Evolutionary conservation across 768 basidiomycete species (phyloP), one percentile per base, ranked within the genome.

Genomic region (Saitozyma sp.): DNA sequence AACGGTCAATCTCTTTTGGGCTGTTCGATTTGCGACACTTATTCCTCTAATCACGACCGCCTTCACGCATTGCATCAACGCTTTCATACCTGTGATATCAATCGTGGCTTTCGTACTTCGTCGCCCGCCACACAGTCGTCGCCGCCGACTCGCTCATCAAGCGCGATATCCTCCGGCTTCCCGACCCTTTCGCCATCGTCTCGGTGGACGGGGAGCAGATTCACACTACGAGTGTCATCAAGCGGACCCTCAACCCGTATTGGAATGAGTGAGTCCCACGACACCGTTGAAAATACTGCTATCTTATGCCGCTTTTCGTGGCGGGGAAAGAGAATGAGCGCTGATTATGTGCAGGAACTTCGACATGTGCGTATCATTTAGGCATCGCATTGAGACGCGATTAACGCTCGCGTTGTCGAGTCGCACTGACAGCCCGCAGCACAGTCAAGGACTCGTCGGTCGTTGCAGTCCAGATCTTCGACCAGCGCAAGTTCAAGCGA

Each of bases 201-300:
- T 97, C 95, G 19, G 93, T 98, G 49, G 96, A 99, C 70, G 92
- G 92, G 4, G 93, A 96, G 79, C 94, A 97, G 80, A 98, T 94
- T 0, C 89, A 92, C 69, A 95, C 95, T 0, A 98, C 94, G 14
- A 91, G 90, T 59, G 95, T 95, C 40, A 96, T 98, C 75, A 97
- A 92, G 84, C 94, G 91, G 67, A 79, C 78, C 50, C 61, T 79
- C 42, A 79, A 79, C 68, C 78, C 78, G 16, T 79, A 79, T 56
- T 79, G 78, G 78, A 79, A 79, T 68, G 78, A 79, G 74, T 75
- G 62, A 70, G 74, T 66, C 20, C 13, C 8, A 46, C 14, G 14
- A 8, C 42, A 29, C 29, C 29, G 29, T 29, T 5, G 29, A 29
- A 29, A 29, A 29, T 29, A 29, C 29, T 1, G 53, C 8, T 43